These are phyloP conservation scores for Colletotrichum shisoi DNA, from an alignment of 2,329 filamentous ascomycete genomes.

Conservation along the genomic window DNA sequence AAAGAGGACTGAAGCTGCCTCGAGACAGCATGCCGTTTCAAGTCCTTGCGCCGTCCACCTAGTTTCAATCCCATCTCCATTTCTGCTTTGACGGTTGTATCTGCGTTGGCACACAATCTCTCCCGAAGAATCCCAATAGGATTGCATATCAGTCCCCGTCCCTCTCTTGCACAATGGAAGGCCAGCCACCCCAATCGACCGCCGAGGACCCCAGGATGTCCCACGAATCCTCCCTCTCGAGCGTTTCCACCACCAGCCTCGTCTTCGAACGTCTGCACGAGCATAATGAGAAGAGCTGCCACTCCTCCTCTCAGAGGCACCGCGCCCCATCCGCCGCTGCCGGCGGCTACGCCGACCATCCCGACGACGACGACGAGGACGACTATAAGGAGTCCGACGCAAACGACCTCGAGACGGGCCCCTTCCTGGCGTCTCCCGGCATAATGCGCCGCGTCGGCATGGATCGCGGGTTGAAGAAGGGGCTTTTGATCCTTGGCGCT, in stretches of 20 bases:
- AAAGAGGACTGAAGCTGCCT: conserved; percentile 36
- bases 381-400: conserved; percentile 50
- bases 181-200: conserved; percentile 23
- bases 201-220: conserved; percentile 51
- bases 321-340: conserved; percentile 37
- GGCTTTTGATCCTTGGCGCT: conserved; percentile 67
- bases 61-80: conserved; percentile 31
- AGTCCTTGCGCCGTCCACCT: conserved; percentile 29
- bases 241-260: conserved; percentile 82
- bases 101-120: neutral
- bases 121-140: neutral
- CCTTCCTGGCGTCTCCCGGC: conserved; percentile 57
- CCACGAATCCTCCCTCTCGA: conserved; percentile 68
- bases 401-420: conserved; percentile 61
- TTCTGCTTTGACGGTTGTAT: neutral
- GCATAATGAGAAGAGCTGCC: conserved; percentile 50
- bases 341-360: conserved; percentile 47
- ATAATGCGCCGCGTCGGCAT: conserved; percentile 60
- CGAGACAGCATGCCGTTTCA: conserved; percentile 40
- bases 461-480: conserved; percentile 70
- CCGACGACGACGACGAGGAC: conserved; percentile 52
- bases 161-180: conserved; percentile 21
- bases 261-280: conserved; percentile 80
- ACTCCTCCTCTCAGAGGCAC: conserved; percentile 40
- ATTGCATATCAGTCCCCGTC: conserved; percentile 16